phyloP scores from a whole-genome alignment of 106 monocot species.

The Iris macrosiphon region DNA sequence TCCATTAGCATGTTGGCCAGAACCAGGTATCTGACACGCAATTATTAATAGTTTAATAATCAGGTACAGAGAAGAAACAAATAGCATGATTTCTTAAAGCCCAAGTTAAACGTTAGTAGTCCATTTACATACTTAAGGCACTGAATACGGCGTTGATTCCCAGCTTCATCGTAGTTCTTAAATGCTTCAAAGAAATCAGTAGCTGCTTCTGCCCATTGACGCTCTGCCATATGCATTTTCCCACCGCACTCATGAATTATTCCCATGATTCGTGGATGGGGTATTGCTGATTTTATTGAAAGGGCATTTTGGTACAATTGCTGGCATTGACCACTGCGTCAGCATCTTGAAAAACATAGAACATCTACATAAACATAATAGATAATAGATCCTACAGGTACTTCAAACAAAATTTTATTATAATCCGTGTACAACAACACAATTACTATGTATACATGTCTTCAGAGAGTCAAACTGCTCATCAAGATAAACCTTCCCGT shows the following conservation, averaged over 20 bases:
- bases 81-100: too few relatives aligned
- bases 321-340: constrained; percentile 26
- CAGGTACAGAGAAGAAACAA: too few relatives aligned
- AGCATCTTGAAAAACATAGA: too few relatives aligned
- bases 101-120: neutral
- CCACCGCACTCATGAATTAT: constrained; percentile 96
- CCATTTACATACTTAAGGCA: constrained; percentile 74
- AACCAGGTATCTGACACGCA: constrained; percentile 73
- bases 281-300: constrained; percentile 95
- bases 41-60: too few relatives aligned
- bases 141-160: constrained; percentile 95
- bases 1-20: constrained; percentile 99
- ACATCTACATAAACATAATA: too few relatives aligned
- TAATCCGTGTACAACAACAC: too few relatives aligned
- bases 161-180: constrained; percentile 97
- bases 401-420: too few relatives aligned
- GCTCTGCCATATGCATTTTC: constrained; percentile 98
- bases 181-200: constrained; percentile 99
- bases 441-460: too few relatives aligned
- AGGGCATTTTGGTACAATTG: constrained; percentile 84
- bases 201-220: constrained; percentile 83
- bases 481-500: too few relatives aligned
- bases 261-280: constrained; percentile 91
- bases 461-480: too few relatives aligned
- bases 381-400: too few relatives aligned